These are phyloP conservation scores for Colletotrichum sp. DNA, from an alignment of 2,329 filamentous ascomycete genomes.

Conservation along the genomic window DNA sequence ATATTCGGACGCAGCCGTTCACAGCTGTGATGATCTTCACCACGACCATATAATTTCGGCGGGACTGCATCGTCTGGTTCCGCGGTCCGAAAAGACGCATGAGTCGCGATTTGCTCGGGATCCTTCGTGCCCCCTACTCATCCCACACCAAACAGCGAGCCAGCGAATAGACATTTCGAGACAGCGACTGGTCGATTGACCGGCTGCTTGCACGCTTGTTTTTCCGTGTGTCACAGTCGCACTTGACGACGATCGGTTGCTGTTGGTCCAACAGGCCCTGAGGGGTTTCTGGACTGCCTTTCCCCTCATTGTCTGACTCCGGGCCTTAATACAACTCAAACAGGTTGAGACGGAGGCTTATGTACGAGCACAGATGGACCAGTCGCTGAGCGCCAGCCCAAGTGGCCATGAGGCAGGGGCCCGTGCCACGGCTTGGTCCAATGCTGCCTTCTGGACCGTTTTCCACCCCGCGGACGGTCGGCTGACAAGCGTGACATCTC, in stretches of 20 bases:
- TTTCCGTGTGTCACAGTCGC: background rate
- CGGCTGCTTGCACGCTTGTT: background rate
- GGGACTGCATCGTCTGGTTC: background rate
- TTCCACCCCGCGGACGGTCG: background rate
- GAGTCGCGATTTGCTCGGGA: background rate
- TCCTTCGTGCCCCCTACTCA: background rate
- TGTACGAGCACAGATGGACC: constrained; percentile 12
- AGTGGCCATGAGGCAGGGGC: constrained; percentile 14
- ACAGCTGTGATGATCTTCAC: background rate
- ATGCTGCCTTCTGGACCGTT: background rate
- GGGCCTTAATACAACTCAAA: constrained; percentile 19
- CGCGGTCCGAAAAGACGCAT: background rate
- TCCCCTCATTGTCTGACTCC: constrained; percentile 11
- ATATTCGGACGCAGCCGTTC: background rate
- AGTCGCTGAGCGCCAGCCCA: background rate
- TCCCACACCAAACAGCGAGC: background rate
- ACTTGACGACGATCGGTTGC: background rate
- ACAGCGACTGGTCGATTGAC: background rate
- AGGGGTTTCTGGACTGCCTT: background rate
- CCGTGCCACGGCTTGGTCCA: background rate
- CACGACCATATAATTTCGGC: background rate
- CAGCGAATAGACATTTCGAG: background rate
- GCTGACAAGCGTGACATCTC: constrained; percentile 12
- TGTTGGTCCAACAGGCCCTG: background rate
- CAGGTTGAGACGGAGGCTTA: constrained; percentile 20